Base-by-base conservation (phyloP, 2,329 filamentous ascomycete genomes). In the Immersiporthe knoxdaviesiana region DNA sequence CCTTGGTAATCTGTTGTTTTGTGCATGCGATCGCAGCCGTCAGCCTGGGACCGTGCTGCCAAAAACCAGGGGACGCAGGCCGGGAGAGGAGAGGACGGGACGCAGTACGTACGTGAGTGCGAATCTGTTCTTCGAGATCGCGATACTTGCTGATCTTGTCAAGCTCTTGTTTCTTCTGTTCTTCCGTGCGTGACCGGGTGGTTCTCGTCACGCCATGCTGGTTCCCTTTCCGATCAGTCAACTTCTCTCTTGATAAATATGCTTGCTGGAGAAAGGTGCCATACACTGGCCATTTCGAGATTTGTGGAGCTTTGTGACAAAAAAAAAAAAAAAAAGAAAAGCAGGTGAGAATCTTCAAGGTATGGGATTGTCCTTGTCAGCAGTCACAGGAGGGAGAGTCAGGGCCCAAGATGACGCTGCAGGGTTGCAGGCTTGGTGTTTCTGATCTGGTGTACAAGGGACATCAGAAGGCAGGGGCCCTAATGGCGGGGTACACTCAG, bases 201-300 rank as follows among this genome's bases (percentile, higher is more conserved):
- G 87, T 85, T 77, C 94, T 92, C 76, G 92, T 88, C 79, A 97
- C 87, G 77, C 93, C 93, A 86, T 97, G 94, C 93, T 97, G 81
- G 50, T 54, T 30, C 24, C 65, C 61, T 70, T 71, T 56, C 54
- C n/a, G 52, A 70, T 71, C 70, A 71, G 70, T 71, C 70, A 71
- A 70, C 67, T 65, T 66, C 52, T 63, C 47, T 66, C 58, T 32
- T 47, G 50, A 54, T 47, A 35, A 27, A 27, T 30, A n/a, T 63
- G 47, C 14, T 50, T 63, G 47, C 14, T 50, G 56, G 60, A 24
- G 41, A 18, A 16, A 60, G 32, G 11, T 14, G 27, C 66, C 70
- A 21, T 71, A 71, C 70, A 68, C 70, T 71, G 67, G 70, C 70
- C 70, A 71, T 71, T 32, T 68, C 68, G 66, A 63, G 18, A 1